Base-by-base conservation (phyloP, 2,329 filamentous ascomycete species). In the Chrysosporium queenslandicum region DNA sequence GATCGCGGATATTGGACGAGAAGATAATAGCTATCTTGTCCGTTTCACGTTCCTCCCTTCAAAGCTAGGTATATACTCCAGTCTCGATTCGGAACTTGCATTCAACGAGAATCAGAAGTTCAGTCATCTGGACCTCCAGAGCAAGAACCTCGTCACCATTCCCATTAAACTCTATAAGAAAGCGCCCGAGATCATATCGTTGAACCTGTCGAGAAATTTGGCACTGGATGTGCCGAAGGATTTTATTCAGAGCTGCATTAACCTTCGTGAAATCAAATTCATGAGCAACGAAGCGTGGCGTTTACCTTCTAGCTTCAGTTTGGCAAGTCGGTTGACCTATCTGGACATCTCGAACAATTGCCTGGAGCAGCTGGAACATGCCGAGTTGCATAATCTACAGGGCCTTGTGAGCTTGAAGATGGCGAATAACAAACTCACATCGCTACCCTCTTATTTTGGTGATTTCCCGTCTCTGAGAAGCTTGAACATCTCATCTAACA, bases 11-110 rank as follows among this genome's bases (percentile, higher is more conserved):
- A 81, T 98, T 49, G 92, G 92, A 25, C 82, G 92, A 53, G 92
- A 98, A 68, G 92, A 98, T 72, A 95, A 97, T 68, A 94, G 90
- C 65, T 98, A 97, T 61, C 78, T 98, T 11, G 94, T 90, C 65
- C 86, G 92, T 4, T 97, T 98, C 71, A 88, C 92, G 55, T 98
- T 98, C 68, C 75, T 96, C 54, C 90, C 91, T 14, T 85, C 86
- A 18, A 87, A 91, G 62, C 85, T 95, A 66, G 90, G 83, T 65
- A 88, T 90, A 46, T 81, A 84, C 57, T 77, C 83, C 40, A 81
- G 78, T 55, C 75, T 86, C 21, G 85, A 90, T 58, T 76, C 77
- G 58, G 91, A 97, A 62, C 79, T 89, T 46, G 86, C 85, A 23
- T 81, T 94, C 58, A 82, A 80, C 64, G 89, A 88, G 63, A 81